Evolutionary conservation across 2,329 filamentous ascomycete genomes (phyloP).

Genomic region (Xylariomycetidae sp.): DNA sequence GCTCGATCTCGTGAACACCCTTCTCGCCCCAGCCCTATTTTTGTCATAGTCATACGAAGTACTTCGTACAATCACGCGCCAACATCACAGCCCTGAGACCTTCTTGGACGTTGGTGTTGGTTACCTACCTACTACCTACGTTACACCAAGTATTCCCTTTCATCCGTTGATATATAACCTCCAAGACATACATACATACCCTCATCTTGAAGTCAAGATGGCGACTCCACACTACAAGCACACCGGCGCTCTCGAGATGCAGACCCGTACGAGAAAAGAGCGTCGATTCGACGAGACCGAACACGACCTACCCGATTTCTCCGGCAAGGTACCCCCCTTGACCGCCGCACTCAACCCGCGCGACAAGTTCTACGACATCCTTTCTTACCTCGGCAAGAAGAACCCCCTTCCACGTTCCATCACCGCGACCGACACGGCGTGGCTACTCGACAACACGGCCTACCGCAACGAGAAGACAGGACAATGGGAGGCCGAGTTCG

Average conservation of each 20-base stretch:
- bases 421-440: conserved; percentile 66
- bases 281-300: conserved; percentile 48
- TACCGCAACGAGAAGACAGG: conserved; percentile 50
- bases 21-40: no score
- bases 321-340: conserved; percentile 20
- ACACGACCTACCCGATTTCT: conserved; percentile 36
- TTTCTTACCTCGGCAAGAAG: conserved; percentile 45
- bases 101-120: no score
- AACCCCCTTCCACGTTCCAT: conserved; percentile 59
- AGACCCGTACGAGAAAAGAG: conserved; percentile 44
- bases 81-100: no score
- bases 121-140: no score
- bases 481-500: conserved; percentile 76
- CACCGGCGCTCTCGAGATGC: conserved; percentile 36
- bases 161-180: no score
- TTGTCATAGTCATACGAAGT: no score
- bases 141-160: no score
- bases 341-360: conserved; percentile 13
- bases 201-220: conserved; percentile 16
- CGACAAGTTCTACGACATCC: conserved; percentile 31
- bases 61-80: no score
- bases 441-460: conserved; percentile 88
- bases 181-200: no score
- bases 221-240: conserved; percentile 9
- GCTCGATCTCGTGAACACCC: no score